Conservation (phyloP, 495 filamentous ascomycete species). For the Annulohypoxylon maeteangense region DNA sequence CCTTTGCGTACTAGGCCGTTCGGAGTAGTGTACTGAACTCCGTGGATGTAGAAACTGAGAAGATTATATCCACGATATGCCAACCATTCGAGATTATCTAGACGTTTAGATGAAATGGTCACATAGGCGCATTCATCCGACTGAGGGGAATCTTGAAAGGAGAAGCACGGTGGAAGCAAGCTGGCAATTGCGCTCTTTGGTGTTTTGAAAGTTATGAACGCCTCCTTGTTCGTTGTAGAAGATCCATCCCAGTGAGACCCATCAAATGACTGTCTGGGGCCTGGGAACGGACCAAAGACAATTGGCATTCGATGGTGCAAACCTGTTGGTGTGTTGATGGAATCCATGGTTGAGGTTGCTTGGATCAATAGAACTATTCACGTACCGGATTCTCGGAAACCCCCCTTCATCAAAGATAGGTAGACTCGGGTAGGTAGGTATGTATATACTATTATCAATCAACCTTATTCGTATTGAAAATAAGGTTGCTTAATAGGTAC, state of each 20-base stretch:
- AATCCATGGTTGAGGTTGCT: background rate
- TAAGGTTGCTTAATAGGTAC: background rate
- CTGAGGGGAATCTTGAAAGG: conserved; percentile 4
- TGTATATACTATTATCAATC: background rate
- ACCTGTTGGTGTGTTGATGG: background rate
- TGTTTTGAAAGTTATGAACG: conserved; percentile 22
- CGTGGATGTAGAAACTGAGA: conserved; percentile 19
- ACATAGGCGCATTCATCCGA: conserved; percentile 7
- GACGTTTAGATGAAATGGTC: conserved; percentile 7
- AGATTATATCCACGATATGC: conserved; percentile 23
- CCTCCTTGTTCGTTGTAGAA: conserved; percentile 7
- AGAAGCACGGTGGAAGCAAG: conserved; percentile 13
- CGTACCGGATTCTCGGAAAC: background rate
- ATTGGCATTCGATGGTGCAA: conserved; percentile 25
- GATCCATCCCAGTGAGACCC: conserved; percentile 6
- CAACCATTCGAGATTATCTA: conserved; percentile 24
- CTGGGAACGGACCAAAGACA: conserved; percentile 20
- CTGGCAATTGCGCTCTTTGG: background rate
- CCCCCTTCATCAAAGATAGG: background rate
- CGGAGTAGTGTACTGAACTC: conserved; percentile 6
- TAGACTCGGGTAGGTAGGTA: background rate
- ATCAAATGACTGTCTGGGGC: conserved; percentile 21
- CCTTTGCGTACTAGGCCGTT: background rate
- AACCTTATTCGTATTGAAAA: background rate
- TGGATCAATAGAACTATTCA: background rate